These are phyloP conservation scores for Oligophagozyma castellii DNA, from an alignment of 1,139 yeast genomes.

Conservation along the genomic window DNA sequence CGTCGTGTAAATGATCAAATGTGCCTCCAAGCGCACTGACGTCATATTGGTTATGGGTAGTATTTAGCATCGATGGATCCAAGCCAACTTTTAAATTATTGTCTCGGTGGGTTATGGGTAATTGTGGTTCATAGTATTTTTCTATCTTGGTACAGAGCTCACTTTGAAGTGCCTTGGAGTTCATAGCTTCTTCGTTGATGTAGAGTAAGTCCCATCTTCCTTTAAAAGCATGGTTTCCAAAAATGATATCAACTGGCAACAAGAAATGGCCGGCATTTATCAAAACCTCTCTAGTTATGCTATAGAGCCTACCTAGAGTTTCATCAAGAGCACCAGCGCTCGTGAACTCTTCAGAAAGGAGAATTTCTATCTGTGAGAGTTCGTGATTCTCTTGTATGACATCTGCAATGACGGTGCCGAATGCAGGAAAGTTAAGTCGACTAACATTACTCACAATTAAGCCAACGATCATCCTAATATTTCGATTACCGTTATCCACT, in stretches of 20 bases:
- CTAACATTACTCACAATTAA: too few relatives aligned
- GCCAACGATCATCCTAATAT: too few relatives aligned
- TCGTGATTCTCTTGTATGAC: too few relatives aligned
- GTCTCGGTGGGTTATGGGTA: too few relatives aligned
- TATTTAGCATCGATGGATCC: slow-evolving; percentile 2
- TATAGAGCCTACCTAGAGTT: slow-evolving; percentile 18
- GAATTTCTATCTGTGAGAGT: slow-evolving; percentile 7
- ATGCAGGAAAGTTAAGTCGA: too few relatives aligned
- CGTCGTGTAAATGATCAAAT: slow-evolving; percentile 92
- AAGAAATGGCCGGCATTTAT: slow-evolving; percentile 7
- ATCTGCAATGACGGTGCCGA: too few relatives aligned
- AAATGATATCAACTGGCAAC: slow-evolving; percentile 16
- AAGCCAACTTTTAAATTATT: background rate
- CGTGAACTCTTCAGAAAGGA: slow-evolving; percentile 11
- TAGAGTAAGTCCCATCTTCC: slow-evolving; percentile 11
- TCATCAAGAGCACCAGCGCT: slow-evolving; percentile 16
- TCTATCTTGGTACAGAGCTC: background rate
- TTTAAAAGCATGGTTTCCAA: slow-evolving; percentile 8
- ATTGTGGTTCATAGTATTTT: background rate
- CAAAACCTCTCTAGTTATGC: slow-evolving; percentile 15
- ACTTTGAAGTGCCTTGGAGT: slow-evolving; percentile 1
- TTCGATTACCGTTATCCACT: too few relatives aligned
- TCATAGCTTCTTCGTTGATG: slow-evolving; percentile 5
- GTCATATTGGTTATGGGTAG: slow-evolving; percentile 19
- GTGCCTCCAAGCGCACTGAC: slow-evolving; percentile 82